Percentiles rank a stretch among this genome's conserved stretches.
Conservation (phyloP, 805 yeast genomes). For the Yarrowia deformans region DNA sequence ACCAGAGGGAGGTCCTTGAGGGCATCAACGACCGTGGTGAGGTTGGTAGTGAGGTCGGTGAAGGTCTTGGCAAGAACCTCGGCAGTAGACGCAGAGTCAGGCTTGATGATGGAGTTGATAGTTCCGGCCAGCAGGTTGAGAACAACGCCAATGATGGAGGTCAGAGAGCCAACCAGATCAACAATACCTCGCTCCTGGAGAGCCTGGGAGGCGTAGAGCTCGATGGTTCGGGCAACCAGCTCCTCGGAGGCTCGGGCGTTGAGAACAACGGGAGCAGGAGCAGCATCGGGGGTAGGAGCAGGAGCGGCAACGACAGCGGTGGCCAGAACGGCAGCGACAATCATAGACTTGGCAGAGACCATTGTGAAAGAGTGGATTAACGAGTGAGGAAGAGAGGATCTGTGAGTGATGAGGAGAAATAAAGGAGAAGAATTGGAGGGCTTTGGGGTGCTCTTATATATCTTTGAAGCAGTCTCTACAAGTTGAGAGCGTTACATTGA, state of each 20-base stretch:
- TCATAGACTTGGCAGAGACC: slow-evolving; percentile 32
- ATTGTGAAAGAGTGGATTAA: not conserved
- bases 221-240: slow-evolving; percentile 8
- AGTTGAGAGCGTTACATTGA: too few species aligned
- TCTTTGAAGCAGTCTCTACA: not conserved
- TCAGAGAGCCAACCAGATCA: slow-evolving; percentile 8
- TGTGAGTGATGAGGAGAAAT: not conserved
- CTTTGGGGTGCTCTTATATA: slow-evolving; percentile 8
- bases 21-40: not conserved
- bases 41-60: slow-evolving; percentile 2
- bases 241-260: slow-evolving; percentile 5
- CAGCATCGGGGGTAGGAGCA: slow-evolving; percentile 1
- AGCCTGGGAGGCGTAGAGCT: not conserved
- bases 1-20: slow-evolving; percentile 11
- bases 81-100: slow-evolving; percentile 12
- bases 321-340: slow-evolving; percentile 12
- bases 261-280: not conserved
- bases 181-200: slow-evolving; percentile 8
- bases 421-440: not conserved
- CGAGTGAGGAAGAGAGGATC: not conserved
- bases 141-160: slow-evolving; percentile 7
- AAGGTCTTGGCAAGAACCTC: slow-evolving; percentile 27
- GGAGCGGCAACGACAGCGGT: slow-evolving; percentile 27
- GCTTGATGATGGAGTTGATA: not conserved
- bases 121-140: slow-evolving; percentile 4